phyloP scores from a whole-genome alignment of 257 asterid genomes.

The Lycium barbarum region DNA sequence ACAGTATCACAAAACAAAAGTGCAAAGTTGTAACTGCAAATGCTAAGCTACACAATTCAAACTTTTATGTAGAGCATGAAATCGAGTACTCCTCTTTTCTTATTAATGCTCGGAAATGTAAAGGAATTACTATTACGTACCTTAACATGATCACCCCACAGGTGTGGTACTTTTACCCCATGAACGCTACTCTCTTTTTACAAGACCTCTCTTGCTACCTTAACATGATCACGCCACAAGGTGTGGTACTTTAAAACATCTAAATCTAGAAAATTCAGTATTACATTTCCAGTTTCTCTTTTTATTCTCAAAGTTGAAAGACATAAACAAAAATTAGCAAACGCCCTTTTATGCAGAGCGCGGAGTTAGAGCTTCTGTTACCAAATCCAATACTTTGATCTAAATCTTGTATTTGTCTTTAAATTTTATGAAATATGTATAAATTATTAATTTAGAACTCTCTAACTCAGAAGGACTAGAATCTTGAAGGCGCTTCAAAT shows the following conservation, averaged over 20 bases:
- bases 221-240: too few relatives aligned
- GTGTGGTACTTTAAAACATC: too few relatives aligned
- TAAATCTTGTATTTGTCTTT: neutral
- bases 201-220: neutral
- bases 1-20: neutral
- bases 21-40: neutral
- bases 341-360: neutral
- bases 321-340: neutral
- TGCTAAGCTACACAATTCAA: neutral
- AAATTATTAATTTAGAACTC: neutral
- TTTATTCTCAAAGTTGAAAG: neutral
- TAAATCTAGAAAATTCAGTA: slow-evolving; percentile 1
- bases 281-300: neutral
- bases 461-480: neutral
- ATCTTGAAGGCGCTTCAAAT: neutral
- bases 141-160: neutral
- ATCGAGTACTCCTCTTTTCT: neutral
- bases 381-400: neutral
- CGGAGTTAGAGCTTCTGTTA: neutral
- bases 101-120: neutral
- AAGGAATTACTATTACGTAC: neutral
- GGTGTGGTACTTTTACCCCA: neutral
- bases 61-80: neutral
- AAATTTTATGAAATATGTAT: neutral
- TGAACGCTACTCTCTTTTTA: neutral